Evolutionary conservation across 768 basidiomycete species (phyloP).

Genomic region (Boletellus emodensis): DNA sequence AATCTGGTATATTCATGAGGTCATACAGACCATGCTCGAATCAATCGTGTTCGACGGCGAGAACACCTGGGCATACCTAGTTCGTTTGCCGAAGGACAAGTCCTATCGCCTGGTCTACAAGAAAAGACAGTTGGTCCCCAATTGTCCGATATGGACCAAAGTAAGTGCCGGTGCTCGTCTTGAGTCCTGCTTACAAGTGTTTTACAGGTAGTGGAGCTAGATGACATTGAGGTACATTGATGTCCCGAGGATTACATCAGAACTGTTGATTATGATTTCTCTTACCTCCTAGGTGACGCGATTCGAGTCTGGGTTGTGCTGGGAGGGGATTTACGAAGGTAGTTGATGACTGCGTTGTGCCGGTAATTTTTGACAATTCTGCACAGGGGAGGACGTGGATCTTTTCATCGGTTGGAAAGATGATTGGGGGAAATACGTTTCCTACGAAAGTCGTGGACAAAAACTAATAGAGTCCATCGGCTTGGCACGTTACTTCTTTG

Average conservation of each 20-base stretch:
- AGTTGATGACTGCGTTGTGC: background rate
- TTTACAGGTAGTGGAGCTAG: conserved; percentile 27
- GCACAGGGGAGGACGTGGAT: conserved; percentile 26
- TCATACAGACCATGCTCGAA: conserved; percentile 34
- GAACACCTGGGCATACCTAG: conserved; percentile 33
- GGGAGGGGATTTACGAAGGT: conserved; percentile 32
- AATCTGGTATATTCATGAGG: conserved; percentile 23
- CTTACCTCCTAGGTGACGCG: conserved; percentile 24
- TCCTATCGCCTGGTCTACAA: conserved; percentile 26
- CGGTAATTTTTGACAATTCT: background rate
- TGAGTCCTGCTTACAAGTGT: conserved; percentile 2
- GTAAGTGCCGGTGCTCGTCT: conserved; percentile 2
- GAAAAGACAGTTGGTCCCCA: conserved; percentile 18
- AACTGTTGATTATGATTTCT: background rate
- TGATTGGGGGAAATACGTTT: conserved; percentile 20
- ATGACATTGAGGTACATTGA: conserved; percentile 28
- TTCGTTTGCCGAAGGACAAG: conserved; percentile 25
- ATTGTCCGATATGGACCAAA: conserved; percentile 31
- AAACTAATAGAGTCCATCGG: conserved; percentile 28
- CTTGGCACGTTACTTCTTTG: conserved; percentile 28
- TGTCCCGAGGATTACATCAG: too few species aligned
- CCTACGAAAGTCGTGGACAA: conserved; percentile 27
- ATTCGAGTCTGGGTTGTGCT: conserved; percentile 14
- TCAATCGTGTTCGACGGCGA: conserved; percentile 27
- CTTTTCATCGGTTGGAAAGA: conserved; percentile 27